Conservation (phyloP, 2,329 filamentous ascomycete species). For the Venturia oleaginea region DNA sequence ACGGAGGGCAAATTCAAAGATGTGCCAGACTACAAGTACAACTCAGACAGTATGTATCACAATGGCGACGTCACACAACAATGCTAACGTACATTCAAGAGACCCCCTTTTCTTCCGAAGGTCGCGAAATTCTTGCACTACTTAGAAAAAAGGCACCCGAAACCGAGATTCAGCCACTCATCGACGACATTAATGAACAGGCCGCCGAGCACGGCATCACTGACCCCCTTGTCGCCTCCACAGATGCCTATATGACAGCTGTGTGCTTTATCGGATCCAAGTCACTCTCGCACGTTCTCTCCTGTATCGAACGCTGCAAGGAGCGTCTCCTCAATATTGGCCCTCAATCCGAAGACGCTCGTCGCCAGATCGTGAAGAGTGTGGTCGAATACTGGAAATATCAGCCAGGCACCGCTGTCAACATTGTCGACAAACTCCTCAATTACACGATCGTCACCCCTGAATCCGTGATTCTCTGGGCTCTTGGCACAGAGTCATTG, state of each 20-base stretch:
- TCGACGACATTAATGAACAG: conserved; percentile 72
- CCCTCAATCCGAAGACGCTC: conserved; percentile 62
- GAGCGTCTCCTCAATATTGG: conserved; percentile 76
- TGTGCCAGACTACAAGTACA: conserved; percentile 91
- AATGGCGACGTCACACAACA: background rate
- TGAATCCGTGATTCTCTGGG: conserved; percentile 80
- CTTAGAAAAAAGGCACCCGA: conserved; percentile 78
- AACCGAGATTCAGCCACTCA: conserved; percentile 73
- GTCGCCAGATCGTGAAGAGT: conserved; percentile 79
- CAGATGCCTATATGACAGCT: conserved; percentile 86
- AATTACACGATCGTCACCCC: conserved; percentile 95
- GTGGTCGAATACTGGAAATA: conserved; percentile 91
- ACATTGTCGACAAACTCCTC: conserved; percentile 90
- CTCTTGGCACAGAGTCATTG: conserved; percentile 54
- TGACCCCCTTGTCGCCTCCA: conserved; percentile 76
- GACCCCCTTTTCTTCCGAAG: conserved; percentile 74
- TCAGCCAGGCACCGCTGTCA: conserved; percentile 83
- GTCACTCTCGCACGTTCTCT: conserved; percentile 89
- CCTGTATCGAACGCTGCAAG: conserved; percentile 91
- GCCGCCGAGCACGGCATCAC: conserved; percentile 58
- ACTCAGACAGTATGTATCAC: conserved; percentile 53
- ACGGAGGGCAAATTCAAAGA: conserved; percentile 86
- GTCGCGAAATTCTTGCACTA: conserved; percentile 68
- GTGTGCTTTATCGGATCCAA: conserved; percentile 93
- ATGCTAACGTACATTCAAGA: conserved; percentile 35